Evolutionary conservation across 306 rosid species (phyloP), one percentile per base, ranked within the genome.

Genomic region (Cucumis hystrix): DNA sequence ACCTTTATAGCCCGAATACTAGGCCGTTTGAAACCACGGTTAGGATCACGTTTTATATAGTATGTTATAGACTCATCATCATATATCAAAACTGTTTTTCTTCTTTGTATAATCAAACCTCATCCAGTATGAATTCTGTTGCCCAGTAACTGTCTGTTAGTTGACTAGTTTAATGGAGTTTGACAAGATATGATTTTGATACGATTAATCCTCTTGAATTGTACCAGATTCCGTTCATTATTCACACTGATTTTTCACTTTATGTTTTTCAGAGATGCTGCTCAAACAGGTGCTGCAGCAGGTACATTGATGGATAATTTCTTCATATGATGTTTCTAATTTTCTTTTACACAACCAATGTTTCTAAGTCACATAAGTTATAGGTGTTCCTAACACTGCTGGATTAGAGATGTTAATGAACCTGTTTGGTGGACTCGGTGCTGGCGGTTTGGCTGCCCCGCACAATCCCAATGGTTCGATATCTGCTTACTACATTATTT

Each of bases 391-490:
- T 20, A 83, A 79, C 71, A 74, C 59, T 79, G 73, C 82, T n/a
- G 87, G 82, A 58, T 75, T 88, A 81, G 92, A 88, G 74, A 51
- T 86, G 79, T 45, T 88, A 83, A 84, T 84, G 88, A 84, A 83
- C 85, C 85, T 88, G 88, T 86, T 88, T 63, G 87, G 92, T 73
- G 90, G 92, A 64, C 92, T 88, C 37, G 90, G 92, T 13, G 81
- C 87, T 37, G 92, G 90, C 35, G 64, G 87, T 73, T 72, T 85
- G 80, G 74, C 83, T 41, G 81, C 58, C 43, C 84, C 92, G 7
- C 83, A 58, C 83, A 86, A 80, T 77, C 80, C 91, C 10, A 75
- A 85, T 55, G 90, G 92, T 88, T 83, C 66, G 86, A 47, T 43
- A 17, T 78, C 81, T 65, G 11, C 62, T 52, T 0, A 12, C 25